phyloP scores from a whole-genome alignment of 225 moss, liverwort and hornwort species.

The Sphagnum contortum region DNA sequence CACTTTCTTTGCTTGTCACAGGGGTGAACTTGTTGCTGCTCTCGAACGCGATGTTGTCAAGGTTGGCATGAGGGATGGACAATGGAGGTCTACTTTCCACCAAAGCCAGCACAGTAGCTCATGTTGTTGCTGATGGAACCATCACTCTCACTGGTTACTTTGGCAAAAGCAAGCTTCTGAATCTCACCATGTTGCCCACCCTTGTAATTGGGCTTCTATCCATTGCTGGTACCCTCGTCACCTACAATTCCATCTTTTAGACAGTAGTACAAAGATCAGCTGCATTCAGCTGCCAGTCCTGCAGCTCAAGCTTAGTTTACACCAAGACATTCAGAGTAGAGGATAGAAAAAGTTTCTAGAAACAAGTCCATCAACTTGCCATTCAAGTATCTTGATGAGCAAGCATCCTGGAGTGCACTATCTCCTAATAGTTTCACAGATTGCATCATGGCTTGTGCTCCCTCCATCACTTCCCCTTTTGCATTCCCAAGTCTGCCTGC shows the following conservation, averaged over 20 bases:
- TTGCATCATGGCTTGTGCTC: too few species aligned
- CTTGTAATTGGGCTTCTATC: slow-evolving; percentile 42
- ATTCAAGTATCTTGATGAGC: too few species aligned
- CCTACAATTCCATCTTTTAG: slow-evolving; percentile 73
- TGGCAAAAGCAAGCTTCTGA: slow-evolving; percentile 29
- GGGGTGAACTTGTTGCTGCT: slow-evolving; percentile 77
- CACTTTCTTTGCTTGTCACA: slow-evolving; percentile 13
- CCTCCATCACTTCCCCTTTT: too few species aligned
- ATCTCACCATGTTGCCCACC: slow-evolving; percentile 53
- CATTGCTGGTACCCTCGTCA: slow-evolving; percentile 38
- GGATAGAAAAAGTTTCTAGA: too few species aligned
- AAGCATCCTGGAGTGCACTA: too few species aligned
- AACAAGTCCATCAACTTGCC: too few species aligned
- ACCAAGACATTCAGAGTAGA: too few species aligned
- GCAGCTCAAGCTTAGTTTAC: too few species aligned
- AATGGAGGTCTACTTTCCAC: slow-evolving; percentile 87
- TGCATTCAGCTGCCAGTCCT: too few species aligned
- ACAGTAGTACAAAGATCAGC: too few species aligned
- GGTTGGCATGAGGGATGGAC: slow-evolving; percentile 65
- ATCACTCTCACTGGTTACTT: slow-evolving; percentile 71
- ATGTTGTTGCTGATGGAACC: slow-evolving; percentile 54
- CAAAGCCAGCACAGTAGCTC: slow-evolving; percentile 80
- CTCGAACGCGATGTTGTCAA: slow-evolving; percentile 68
- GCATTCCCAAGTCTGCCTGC: too few species aligned
- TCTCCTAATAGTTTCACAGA: too few species aligned